These are phyloP conservation scores for Pestalotiopsis sp. DNA, from an alignment of 2,329 filamentous ascomycete species.

Conservation along the genomic window DNA sequence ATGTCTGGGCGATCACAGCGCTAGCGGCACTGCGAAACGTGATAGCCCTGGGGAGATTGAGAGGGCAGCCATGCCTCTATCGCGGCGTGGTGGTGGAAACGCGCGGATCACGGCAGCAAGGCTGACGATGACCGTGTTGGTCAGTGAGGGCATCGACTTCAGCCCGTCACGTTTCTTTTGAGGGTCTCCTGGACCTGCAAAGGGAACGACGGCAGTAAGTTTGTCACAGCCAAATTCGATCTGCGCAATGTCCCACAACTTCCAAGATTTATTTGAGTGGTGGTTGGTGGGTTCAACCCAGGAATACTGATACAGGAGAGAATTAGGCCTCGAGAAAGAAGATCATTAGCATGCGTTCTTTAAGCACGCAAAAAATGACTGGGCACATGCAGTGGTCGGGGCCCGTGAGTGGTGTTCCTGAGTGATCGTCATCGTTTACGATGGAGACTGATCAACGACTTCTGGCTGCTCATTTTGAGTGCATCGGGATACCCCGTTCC, in stretches of 20 bases:
- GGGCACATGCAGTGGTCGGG: not conserved
- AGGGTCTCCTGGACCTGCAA: not conserved
- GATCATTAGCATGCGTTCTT: not conserved
- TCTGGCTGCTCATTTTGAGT: not conserved
- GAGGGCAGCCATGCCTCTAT: not conserved
- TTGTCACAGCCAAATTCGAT: not conserved
- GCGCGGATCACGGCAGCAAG: not conserved
- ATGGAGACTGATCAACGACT: not conserved
- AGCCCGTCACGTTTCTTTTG: not conserved
- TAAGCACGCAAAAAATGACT: not conserved
- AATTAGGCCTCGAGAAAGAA: not conserved
- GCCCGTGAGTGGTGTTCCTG: not conserved
- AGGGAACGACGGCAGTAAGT: not conserved
- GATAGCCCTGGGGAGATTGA: not conserved
- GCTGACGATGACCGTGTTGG: not conserved
- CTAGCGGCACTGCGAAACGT: not conserved
- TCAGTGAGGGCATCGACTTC: not conserved
- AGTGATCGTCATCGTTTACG: not conserved
- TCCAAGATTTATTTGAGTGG: not conserved
- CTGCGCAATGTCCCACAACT: not conserved
- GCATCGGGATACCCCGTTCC: not conserved
- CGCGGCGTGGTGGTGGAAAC: not conserved
- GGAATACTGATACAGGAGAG: not conserved
- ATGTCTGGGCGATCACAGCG: not conserved
- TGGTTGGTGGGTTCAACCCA: not conserved